A percentile compares a stretch with the other conserved stretches of the same genome.
Conservation (phyloP, 1,284 basidiomycete genomes). For the Pyrrhoderma noxium region DNA sequence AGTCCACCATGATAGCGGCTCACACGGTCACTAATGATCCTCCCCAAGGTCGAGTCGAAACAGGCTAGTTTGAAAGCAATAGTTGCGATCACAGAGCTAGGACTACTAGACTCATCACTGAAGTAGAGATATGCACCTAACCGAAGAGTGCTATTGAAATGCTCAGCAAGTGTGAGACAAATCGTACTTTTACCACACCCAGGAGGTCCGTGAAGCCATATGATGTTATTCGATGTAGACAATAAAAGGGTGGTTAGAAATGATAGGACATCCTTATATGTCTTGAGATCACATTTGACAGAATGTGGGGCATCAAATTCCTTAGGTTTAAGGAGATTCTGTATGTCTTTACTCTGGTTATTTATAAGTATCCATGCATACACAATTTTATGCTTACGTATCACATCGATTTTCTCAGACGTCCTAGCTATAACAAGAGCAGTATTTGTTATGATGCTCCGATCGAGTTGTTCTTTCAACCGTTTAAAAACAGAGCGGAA, state of each 20-base stretch:
- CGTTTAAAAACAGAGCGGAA: no score
- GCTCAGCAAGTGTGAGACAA: not conserved
- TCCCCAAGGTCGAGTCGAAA: not conserved
- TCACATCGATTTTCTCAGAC: not conserved
- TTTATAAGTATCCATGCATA: not conserved
- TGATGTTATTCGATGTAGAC: not conserved
- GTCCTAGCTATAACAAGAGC: not conserved
- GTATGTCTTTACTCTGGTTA: not conserved
- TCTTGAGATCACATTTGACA: not conserved
- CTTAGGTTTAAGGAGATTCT: not conserved
- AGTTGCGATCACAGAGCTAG: not conserved
- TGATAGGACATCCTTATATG: not conserved
- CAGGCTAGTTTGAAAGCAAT: not conserved
- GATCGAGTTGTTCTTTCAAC: no score
- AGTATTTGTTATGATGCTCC: not conserved
- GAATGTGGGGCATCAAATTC: not conserved
- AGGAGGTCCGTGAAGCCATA: not conserved
- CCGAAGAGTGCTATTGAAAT: not conserved
- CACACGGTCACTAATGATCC: not conserved
- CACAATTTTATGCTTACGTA: not conserved
- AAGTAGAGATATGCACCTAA: constrained; percentile 3
- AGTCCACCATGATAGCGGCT: not conserved
- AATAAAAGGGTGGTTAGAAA: not conserved
- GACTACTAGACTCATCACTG: not conserved
- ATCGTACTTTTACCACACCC: constrained; percentile 1